phyloP scores from a whole-genome alignment of 2,329 filamentous ascomycete genomes.

The Botrytis paeoniae region DNA sequence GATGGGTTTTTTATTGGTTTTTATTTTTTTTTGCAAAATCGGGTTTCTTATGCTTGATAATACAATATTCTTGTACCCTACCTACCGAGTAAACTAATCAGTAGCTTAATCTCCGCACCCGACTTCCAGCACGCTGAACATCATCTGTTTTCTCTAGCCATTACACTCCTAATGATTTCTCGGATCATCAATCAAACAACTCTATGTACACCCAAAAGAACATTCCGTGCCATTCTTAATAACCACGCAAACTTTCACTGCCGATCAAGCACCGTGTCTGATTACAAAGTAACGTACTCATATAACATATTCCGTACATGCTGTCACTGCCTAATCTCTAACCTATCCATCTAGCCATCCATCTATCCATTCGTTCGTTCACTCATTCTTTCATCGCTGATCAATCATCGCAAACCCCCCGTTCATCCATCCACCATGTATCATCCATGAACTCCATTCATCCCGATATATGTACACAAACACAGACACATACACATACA shows the following conservation, averaged over 20 bases:
- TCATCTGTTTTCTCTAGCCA: fast-evolving
- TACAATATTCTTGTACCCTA: background rate
- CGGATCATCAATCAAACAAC: background rate
- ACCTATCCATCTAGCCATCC: background rate
- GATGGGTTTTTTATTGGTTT: background rate
- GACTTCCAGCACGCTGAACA: background rate
- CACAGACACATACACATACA: background rate
- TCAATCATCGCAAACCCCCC: background rate
- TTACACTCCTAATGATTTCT: fast-evolving
- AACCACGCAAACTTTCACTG: background rate
- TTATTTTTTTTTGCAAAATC: fast-evolving
- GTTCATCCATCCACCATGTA: background rate
- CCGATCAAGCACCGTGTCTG: background rate
- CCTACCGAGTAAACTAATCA: background rate
- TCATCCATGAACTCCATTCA: too few relatives aligned
- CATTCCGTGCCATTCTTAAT: background rate
- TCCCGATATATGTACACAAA: background rate
- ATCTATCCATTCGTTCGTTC: background rate
- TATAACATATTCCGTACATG: background rate
- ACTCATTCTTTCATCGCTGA: background rate
- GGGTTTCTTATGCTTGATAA: background rate
- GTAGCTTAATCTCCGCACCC: background rate
- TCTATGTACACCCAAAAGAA: background rate
- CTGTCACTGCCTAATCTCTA: background rate
- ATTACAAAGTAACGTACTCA: background rate